A percentile compares a stretch with the other conserved stretches of the same genome.
These are phyloP conservation scores for Diversispora eburnea DNA, from an alignment of 192 early-diverging fungal species.

Conservation along the genomic window DNA sequence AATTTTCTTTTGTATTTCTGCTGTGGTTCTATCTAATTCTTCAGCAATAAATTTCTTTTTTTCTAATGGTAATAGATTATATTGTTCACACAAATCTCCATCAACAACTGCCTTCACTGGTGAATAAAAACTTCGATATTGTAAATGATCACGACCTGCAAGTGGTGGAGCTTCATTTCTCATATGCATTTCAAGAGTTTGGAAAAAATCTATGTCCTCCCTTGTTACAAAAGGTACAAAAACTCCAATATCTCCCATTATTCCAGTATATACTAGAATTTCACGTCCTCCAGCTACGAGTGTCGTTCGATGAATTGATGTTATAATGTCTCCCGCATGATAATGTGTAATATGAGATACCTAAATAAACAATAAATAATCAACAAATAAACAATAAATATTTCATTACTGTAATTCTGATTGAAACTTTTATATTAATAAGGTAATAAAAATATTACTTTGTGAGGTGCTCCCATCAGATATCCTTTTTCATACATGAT, in stretches of 20 bases:
- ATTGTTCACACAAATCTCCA: slow-evolving; percentile 94
- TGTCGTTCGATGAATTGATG: slow-evolving; percentile 70
- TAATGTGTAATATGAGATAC: slow-evolving; percentile 71
- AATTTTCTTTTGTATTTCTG: slow-evolving; percentile 89
- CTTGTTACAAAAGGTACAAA: slow-evolving; percentile 84
- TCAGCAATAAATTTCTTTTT: slow-evolving; percentile 78
- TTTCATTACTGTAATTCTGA: not conserved
- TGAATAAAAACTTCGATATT: slow-evolving; percentile 74
- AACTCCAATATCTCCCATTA: slow-evolving; percentile 81
- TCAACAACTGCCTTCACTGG: slow-evolving; percentile 77
- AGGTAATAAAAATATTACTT: slow-evolving; percentile 42
- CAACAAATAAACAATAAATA: not conserved
- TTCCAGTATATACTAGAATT: slow-evolving; percentile 79
- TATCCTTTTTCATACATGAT: slow-evolving; percentile 77
- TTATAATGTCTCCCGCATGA: slow-evolving; percentile 85
- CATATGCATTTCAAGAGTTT: slow-evolving; percentile 86
- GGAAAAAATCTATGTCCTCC: slow-evolving; percentile 92
- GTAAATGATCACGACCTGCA: slow-evolving; percentile 83
- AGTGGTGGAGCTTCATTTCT: slow-evolving; percentile 69
- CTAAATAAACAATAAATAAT: slow-evolving; percentile 32
- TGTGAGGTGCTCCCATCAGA: slow-evolving; percentile 82
- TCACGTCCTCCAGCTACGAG: slow-evolving; percentile 86
- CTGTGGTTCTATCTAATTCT: slow-evolving; percentile 77
- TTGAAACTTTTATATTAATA: not conserved
- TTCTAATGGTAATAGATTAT: slow-evolving; percentile 64